phyloP scores from a whole-genome alignment of 148 eudicot species.

The Spergularia marina region DNA sequence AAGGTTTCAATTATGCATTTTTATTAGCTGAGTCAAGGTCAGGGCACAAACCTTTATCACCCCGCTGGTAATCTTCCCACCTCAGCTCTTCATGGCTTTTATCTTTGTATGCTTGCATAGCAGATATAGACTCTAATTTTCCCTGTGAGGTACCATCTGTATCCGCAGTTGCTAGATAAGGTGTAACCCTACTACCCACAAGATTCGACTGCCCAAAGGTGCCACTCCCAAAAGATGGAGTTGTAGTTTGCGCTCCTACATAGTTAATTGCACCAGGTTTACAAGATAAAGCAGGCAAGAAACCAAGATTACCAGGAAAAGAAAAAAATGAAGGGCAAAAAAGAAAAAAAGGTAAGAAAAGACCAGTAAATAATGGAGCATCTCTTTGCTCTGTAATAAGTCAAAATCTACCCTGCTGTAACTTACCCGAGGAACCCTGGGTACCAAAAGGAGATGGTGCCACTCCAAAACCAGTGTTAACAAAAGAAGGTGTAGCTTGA shows the following conservation, averaged over 20 bases:
- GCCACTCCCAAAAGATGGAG: slow-evolving; percentile 56
- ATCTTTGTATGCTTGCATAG: slow-evolving; percentile 85
- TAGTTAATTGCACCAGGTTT: neutral
- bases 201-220: slow-evolving; percentile 65
- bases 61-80: slow-evolving; percentile 96
- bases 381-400: neutral
- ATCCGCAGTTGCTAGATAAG: slow-evolving; percentile 36
- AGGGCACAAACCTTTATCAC: slow-evolving; percentile 82
- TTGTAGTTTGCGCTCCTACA: slow-evolving; percentile 68
- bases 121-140: slow-evolving; percentile 90
- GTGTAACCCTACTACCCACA: slow-evolving; percentile 76
- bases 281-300: slow-evolving; percentile 12
- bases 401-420: neutral
- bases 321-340: too few relatives aligned
- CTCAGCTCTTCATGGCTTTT: slow-evolving; percentile 97
- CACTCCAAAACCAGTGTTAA: slow-evolving; percentile 51
- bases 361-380: neutral
- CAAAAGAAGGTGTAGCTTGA: slow-evolving; percentile 53
- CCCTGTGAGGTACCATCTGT: slow-evolving; percentile 27
- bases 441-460: slow-evolving; percentile 59
- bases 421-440: slow-evolving; percentile 62
- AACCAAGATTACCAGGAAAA: neutral
- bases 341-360: neutral
- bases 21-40: neutral
- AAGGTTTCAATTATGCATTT: neutral